phyloP scores from a whole-genome alignment of 2,329 filamentous ascomycete species.

The Trichophyton benhamiae region DNA sequence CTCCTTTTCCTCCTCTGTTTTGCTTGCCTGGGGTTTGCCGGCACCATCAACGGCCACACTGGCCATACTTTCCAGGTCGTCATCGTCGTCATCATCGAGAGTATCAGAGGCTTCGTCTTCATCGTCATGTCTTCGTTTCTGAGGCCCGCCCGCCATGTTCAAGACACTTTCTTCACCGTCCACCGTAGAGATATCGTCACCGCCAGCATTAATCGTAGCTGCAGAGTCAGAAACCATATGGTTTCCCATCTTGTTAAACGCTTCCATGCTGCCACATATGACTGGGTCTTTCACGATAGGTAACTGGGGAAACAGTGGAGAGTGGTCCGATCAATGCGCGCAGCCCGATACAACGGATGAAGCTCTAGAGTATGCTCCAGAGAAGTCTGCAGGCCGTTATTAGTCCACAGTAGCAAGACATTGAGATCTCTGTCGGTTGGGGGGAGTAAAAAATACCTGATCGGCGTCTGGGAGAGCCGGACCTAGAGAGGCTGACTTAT shows the following conservation, averaged over 20 bases:
- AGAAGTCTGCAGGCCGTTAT: neutral
- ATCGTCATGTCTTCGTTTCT: constrained; percentile 63
- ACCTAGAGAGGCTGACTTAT: constrained; percentile 1
- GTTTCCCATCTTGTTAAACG: constrained; percentile 79
- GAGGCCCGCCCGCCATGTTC: constrained; percentile 48
- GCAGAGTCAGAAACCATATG: constrained; percentile 55
- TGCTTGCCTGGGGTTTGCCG: constrained; percentile 43
- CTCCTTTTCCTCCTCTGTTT: constrained; percentile 71
- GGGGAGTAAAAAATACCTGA: neutral
- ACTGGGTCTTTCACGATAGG: neutral
- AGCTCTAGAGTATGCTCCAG: neutral
- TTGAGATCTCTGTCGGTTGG: neutral
- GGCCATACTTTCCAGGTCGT: constrained; percentile 63
- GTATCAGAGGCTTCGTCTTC: constrained; percentile 81
- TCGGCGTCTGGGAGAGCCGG: neutral
- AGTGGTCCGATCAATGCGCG: neutral
- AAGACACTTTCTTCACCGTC: constrained; percentile 72
- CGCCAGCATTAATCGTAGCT: constrained; percentile 68
- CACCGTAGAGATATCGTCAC: constrained; percentile 60
- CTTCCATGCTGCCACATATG: constrained; percentile 51
- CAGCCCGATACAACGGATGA: neutral
- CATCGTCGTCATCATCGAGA: constrained; percentile 76
- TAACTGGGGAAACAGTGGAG: neutral
- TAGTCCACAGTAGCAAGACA: neutral
- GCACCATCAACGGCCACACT: constrained; percentile 69